Evolutionary conservation across 129 eudicot species (phyloP).

Genomic region (Chrysanthemum makinoi): DNA sequence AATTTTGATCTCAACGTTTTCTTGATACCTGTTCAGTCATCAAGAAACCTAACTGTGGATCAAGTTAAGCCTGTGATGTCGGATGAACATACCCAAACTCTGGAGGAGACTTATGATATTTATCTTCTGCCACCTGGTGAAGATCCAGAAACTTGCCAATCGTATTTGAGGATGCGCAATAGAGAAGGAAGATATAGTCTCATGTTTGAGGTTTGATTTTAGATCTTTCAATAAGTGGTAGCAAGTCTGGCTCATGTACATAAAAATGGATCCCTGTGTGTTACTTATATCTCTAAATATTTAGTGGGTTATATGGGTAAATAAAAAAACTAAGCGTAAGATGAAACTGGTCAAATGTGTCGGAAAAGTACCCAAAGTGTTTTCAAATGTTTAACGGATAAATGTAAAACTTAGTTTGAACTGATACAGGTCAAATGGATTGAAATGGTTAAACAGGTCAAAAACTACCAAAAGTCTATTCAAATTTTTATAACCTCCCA

Average conservation of each 20-base stretch:
- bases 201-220: constrained; percentile 87
- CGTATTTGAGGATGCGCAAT: constrained; percentile 93
- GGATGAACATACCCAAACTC: constrained; percentile 32
- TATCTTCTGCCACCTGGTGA: constrained; percentile 98
- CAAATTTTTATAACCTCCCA: background rate
- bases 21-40: constrained; percentile 25
- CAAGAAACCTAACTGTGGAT: constrained; percentile 30
- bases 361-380: constrained; percentile 1
- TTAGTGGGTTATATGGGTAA: background rate
- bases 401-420: background rate
- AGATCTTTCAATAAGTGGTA: background rate
- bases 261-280: background rate
- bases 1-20: constrained; percentile 5
- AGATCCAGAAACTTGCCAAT: constrained; percentile 94
- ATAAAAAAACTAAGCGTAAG: background rate
- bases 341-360: background rate
- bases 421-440: background rate
- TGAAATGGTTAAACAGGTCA: background rate
- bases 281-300: background rate
- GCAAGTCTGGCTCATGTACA: background rate
- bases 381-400: background rate
- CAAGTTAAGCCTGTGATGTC: constrained; percentile 32
- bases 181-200: constrained; percentile 94
- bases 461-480: constrained; percentile 1
- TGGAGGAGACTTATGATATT: constrained; percentile 53